A percentile compares a stretch with the other conserved stretches of the same genome.
phyloP scores from a whole-genome alignment of 768 basidiomycete species.

The Hypholoma fasciculare region DNA sequence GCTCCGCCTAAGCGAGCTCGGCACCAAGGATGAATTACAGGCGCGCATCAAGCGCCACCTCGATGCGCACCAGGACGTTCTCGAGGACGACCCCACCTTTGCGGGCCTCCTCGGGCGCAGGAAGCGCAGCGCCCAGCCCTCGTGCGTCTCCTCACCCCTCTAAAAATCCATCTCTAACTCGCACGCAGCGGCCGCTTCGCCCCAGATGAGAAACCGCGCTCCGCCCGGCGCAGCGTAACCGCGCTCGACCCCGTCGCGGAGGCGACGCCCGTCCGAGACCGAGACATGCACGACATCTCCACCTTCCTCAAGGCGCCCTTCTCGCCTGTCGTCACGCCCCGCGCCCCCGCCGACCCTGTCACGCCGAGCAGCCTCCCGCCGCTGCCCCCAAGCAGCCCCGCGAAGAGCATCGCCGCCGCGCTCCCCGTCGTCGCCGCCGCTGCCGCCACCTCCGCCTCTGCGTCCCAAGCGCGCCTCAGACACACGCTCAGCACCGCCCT shows the following conservation, averaged over 20 bases:
- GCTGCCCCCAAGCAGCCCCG: slow-evolving; percentile 30
- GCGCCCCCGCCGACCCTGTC: slow-evolving; percentile 13
- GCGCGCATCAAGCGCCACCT: slow-evolving; percentile 64
- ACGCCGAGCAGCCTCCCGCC: slow-evolving; percentile 42
- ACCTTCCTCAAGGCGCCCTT: slow-evolving; percentile 48
- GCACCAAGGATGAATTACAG: slow-evolving; percentile 65
- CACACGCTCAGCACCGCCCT: slow-evolving; percentile 34
- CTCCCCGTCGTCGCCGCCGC: slow-evolving; percentile 29
- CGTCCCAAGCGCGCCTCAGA: slow-evolving; percentile 26
- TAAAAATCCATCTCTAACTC: neutral
- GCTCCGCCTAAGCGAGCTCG: slow-evolving; percentile 49
- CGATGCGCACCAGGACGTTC: slow-evolving; percentile 48
- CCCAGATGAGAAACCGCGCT: slow-evolving; percentile 23
- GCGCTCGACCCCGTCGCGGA: slow-evolving; percentile 44
- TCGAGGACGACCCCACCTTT: slow-evolving; percentile 61
- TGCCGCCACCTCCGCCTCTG: no score
- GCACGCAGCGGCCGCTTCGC: slow-evolving; percentile 16
- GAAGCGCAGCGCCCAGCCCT: slow-evolving; percentile 43
- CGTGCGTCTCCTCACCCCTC: neutral
- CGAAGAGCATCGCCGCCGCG: slow-evolving; percentile 38
- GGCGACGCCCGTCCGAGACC: slow-evolving; percentile 51
- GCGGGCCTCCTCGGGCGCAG: slow-evolving; percentile 52
- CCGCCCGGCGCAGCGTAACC: slow-evolving; percentile 23
- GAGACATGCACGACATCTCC: slow-evolving; percentile 52
- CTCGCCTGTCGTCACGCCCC: slow-evolving; percentile 35